phyloP scores from a whole-genome alignment of 2,329 filamentous ascomycete genomes.

The Fusarium praegraminearum region DNA sequence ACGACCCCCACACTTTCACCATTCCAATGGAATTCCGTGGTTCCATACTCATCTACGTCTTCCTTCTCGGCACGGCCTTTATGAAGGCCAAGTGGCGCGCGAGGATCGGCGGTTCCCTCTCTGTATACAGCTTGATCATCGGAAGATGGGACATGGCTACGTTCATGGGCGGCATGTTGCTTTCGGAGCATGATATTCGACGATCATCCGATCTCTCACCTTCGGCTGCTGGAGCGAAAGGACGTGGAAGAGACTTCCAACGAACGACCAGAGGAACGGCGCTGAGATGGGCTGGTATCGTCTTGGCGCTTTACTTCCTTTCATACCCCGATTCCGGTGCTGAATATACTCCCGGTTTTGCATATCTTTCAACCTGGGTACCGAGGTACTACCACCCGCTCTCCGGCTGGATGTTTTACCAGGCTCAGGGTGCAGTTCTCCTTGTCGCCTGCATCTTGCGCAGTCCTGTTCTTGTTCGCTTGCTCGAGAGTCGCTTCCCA shows the following conservation, averaged over 20 bases:
- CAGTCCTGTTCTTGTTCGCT: constrained; percentile 45
- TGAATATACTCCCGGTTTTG: constrained; percentile 55
- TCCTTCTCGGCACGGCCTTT: constrained; percentile 54
- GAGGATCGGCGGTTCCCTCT: constrained; percentile 47
- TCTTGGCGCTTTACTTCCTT: constrained; percentile 54
- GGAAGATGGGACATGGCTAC: constrained; percentile 57
- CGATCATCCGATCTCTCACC: constrained; percentile 36
- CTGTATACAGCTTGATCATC: constrained; percentile 51
- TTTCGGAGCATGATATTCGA: constrained; percentile 55
- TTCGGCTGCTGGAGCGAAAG: constrained; percentile 25
- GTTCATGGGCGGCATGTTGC: constrained; percentile 54
- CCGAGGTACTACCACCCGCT: constrained; percentile 54
- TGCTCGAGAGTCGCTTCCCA: constrained; percentile 50
- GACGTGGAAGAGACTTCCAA: constrained; percentile 11
- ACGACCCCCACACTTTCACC: constrained; percentile 58
- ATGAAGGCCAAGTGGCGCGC: constrained; percentile 53
- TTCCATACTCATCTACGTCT: constrained; percentile 57
- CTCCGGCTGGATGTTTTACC: constrained; percentile 57
- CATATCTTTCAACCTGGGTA: constrained; percentile 50
- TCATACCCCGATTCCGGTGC: constrained; percentile 56
- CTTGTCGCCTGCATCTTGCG: constrained; percentile 53
- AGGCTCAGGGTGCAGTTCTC: constrained; percentile 54
- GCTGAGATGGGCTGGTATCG: constrained; percentile 47
- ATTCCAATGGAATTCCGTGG: constrained; percentile 58
- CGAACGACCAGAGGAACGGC: constrained; percentile 28